A percentile compares a stretch with the other conserved stretches of the same genome.
Evolutionary conservation across 1,139 yeast genomes (phyloP).

Genomic region (Lodderomyces parapsilosis): DNA sequence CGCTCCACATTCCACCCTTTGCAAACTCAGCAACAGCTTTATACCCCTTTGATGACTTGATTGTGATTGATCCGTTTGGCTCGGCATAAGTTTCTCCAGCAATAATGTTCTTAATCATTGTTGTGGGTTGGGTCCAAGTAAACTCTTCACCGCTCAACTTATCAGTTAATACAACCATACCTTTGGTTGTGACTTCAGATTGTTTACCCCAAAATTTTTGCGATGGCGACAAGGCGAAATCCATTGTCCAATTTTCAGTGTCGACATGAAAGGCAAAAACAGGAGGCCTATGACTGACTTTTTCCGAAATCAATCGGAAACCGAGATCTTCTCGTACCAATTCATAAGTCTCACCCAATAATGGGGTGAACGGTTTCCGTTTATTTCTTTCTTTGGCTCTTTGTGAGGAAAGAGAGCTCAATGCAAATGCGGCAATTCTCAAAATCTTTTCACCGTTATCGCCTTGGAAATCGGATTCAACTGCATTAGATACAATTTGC

Average conservation of each 20-base stretch:
- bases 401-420: conserved; percentile 66
- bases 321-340: conserved; percentile 77
- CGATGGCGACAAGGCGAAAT: conserved; percentile 72
- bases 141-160: conserved; percentile 67
- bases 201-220: conserved; percentile 97
- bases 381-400: conserved; percentile 72
- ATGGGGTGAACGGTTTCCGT: conserved; percentile 91
- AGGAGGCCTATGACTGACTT: conserved; percentile 80
- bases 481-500: conserved; percentile 62
- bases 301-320: conserved; percentile 69
- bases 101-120: conserved; percentile 78
- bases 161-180: conserved; percentile 57
- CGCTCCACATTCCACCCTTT: conserved; percentile 72
- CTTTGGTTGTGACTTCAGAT: conserved; percentile 76
- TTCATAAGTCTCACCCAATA: conserved; percentile 85
- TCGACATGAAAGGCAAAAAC: conserved; percentile 81
- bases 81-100: conserved; percentile 97
- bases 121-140: conserved; percentile 80
- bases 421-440: conserved; percentile 79
- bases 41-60: conserved; percentile 66
- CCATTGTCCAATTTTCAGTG: conserved; percentile 69
- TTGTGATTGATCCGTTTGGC: conserved; percentile 69
- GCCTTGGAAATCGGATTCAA: conserved; percentile 33
- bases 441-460: conserved; percentile 60
- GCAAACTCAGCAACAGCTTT: conserved; percentile 74